Evolutionary conservation across 257 asterid species (phyloP), one percentile per base, ranked within the genome.

Genomic region (Anisodus tanguticus): DNA sequence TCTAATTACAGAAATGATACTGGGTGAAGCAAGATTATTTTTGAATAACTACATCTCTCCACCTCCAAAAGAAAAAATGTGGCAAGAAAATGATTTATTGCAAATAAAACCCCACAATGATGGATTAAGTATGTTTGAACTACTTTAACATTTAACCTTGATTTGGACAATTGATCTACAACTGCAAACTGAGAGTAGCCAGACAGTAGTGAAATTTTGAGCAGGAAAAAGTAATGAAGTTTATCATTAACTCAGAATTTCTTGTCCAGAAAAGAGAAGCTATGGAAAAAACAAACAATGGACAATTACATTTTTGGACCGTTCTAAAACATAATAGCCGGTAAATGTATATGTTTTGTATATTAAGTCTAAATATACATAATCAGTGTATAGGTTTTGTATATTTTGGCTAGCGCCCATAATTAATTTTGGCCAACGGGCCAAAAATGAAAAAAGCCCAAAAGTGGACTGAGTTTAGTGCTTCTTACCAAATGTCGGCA

Each of bases 401-500:
- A 31, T 31, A 31, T 31, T 31, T 31, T 31, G 35, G 35, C 2
- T 31, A 31, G 35, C 35, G 35, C 35, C 2, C 35, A 1, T 31
- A 31, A 31, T 31, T 31, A 31, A 31, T 31, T 31, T 31, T 31
- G 35, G 35, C 35, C 35, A 31, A 31, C 35, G 35, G 35, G 35
- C 2, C 35, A 31, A 31, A 31, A 31, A 31, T 31, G 35, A 31
- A 31, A 31, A 31, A 31, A 31, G 1, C 35, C 35, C 35, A 31
- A 49, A 15, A 51, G 26, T 15, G 9, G 72, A 41, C 58, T 39
- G 22, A 63, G 54, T 41, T 31, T 59, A 41, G 83, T 19, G 84
- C 66, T 17, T n/a, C 90, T 88, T 87, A 93, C 97, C 94, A 92
- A 87, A 87, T 93, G 97, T 83, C 95, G 90, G 90, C 97, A 93